A percentile compares a stretch with the other conserved stretches of the same genome.
Evolutionary conservation across 805 yeast species (phyloP).

Genomic region (Teunomyces gatunensis): DNA sequence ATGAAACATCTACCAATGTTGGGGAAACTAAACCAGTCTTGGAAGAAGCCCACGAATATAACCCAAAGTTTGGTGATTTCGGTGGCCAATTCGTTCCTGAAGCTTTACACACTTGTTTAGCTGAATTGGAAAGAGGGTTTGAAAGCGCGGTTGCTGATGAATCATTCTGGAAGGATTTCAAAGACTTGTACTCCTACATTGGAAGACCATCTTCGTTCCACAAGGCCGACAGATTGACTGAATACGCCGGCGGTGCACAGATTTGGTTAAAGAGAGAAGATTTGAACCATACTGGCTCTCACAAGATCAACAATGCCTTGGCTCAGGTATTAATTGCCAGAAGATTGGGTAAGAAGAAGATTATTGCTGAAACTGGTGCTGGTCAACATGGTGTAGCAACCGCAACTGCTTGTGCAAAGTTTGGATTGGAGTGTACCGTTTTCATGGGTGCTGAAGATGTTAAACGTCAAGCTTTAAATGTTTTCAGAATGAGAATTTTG

Average conservation of each 20-base stretch:
- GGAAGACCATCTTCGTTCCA: constrained; percentile 96
- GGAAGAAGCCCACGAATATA: constrained; percentile 62
- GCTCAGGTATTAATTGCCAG: constrained; percentile 80
- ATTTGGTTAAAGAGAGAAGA: constrained; percentile 99
- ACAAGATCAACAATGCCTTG: constrained; percentile 79
- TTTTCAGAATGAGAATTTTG: constrained; percentile 92
- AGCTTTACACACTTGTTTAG: constrained; percentile 85
- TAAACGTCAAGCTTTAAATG: constrained; percentile 96
- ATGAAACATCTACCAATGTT: constrained; percentile 9
- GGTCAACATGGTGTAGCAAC: constrained; percentile 95
- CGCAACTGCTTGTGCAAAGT: constrained; percentile 88
- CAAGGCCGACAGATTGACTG: constrained; percentile 84
- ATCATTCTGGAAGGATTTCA: constrained; percentile 89
- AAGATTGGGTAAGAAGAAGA: constrained; percentile 71
- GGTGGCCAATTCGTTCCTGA: constrained; percentile 99
- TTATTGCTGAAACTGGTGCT: constrained; percentile 90
- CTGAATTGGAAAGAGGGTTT: constrained; percentile 85
- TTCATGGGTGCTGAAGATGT: constrained; percentile 99
- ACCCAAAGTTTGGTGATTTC: constrained; percentile 85
- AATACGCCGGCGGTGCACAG: constrained; percentile 84
- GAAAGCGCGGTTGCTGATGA: constrained; percentile 88
- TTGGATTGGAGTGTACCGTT: constrained; percentile 90
- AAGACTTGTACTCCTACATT: constrained; percentile 80
- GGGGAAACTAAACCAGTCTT: constrained; percentile 38
- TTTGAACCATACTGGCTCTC: constrained; percentile 85